phyloP scores from a whole-genome alignment of 2,329 filamentous ascomycete genomes.

The Neopestalotiopsis clavispora region DNA sequence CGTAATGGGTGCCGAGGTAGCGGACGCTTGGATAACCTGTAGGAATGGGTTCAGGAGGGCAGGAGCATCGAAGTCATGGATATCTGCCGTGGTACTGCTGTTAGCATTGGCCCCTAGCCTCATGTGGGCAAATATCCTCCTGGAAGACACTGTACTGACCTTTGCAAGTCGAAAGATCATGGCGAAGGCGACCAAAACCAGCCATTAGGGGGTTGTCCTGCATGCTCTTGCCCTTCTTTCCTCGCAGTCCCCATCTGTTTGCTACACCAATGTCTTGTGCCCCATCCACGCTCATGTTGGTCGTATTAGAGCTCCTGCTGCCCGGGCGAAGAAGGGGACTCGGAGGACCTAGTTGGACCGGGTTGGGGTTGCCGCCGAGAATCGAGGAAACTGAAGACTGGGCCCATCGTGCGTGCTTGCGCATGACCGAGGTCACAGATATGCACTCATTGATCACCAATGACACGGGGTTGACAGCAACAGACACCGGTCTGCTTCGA shows the following conservation, averaged over 20 bases:
- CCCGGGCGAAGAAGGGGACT: slow-evolving; percentile 45
- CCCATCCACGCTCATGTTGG: slow-evolving; percentile 43
- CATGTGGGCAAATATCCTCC: not conserved
- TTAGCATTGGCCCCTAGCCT: slow-evolving; percentile 29
- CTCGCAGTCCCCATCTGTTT: slow-evolving; percentile 90
- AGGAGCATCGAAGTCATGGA: slow-evolving; percentile 86
- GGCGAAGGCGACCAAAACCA: slow-evolving; percentile 87
- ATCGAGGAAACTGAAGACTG: slow-evolving; percentile 97
- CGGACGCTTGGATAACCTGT: slow-evolving; percentile 94
- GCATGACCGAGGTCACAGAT: slow-evolving; percentile 96
- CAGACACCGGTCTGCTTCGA: slow-evolving; percentile 68
- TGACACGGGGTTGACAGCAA: slow-evolving; percentile 88
- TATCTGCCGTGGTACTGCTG: slow-evolving; percentile 59
- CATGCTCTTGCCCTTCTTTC: slow-evolving; percentile 95
- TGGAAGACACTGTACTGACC: slow-evolving; percentile 50
- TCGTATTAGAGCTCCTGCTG: slow-evolving; percentile 45
- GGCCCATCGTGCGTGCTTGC: slow-evolving; percentile 94
- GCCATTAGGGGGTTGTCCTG: slow-evolving; percentile 97
- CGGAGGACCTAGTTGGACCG: slow-evolving; percentile 57
- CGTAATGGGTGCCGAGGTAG: slow-evolving; percentile 94
- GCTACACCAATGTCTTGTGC: slow-evolving; percentile 64
- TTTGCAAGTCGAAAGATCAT: slow-evolving; percentile 85
- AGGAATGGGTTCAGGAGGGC: slow-evolving; percentile 91
- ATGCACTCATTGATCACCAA: slow-evolving; percentile 99
- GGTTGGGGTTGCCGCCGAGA: slow-evolving; percentile 74